A percentile compares a stretch with the other conserved stretches of the same genome.
These are phyloP conservation scores for Pseudofabraea citricarpa DNA, from an alignment of 2,329 filamentous ascomycete genomes.

Conservation along the genomic window DNA sequence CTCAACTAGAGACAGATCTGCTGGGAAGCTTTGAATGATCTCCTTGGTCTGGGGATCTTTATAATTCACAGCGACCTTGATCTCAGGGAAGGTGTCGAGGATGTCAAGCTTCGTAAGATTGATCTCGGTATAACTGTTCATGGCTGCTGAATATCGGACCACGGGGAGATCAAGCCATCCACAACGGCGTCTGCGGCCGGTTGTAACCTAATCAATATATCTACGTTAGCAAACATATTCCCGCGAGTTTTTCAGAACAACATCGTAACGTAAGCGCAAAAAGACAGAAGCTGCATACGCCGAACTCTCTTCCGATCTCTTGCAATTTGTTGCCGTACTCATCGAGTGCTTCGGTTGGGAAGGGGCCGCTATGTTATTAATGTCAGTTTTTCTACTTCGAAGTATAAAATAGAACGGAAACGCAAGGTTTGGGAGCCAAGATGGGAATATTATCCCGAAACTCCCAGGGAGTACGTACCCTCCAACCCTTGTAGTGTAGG, in stretches of 20 bases:
- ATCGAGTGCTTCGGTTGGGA: background rate
- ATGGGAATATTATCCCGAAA: no score
- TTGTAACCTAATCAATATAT: no score
- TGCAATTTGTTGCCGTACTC: background rate
- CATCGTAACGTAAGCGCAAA: no score
- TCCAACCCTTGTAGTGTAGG: slow-evolving; percentile 50
- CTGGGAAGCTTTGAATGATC: background rate
- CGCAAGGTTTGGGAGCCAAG: no score
- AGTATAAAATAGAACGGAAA: no score
- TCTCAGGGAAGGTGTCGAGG: background rate
- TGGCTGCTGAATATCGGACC: background rate
- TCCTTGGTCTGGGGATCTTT: background rate
- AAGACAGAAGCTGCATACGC: no score
- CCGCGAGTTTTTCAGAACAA: no score
- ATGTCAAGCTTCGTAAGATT: background rate
- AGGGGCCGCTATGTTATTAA: background rate
- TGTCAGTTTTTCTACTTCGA: no score
- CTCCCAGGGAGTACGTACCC: background rate
- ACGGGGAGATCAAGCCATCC: background rate
- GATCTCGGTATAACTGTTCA: background rate
- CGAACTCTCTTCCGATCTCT: background rate
- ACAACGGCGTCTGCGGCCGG: background rate
- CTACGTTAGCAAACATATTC: no score
- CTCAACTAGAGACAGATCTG: background rate
- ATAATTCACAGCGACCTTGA: background rate